phyloP scores from a whole-genome alignment of 169 alveolate genomes.

The Babesia divergens region DNA sequence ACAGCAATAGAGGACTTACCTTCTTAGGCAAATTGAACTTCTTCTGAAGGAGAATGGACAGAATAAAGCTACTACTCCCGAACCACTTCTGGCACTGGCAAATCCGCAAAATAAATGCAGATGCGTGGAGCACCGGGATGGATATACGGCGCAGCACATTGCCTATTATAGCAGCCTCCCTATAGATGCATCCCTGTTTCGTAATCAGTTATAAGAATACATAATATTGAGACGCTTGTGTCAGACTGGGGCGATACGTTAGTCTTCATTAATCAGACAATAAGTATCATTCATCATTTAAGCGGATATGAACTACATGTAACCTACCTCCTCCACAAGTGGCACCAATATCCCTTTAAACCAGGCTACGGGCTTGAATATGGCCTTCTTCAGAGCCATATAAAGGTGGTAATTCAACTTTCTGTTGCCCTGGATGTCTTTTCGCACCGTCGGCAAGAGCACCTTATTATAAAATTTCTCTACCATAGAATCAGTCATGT shows the following conservation, averaged over 20 bases:
- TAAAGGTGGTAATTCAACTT: conserved; percentile 90
- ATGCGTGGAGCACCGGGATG: conserved; percentile 88
- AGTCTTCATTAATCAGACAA: conserved; percentile 40
- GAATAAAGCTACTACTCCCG: conserved; percentile 84
- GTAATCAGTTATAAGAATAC: neutral
- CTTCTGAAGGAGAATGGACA: conserved; percentile 88
- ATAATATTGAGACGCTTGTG: neutral
- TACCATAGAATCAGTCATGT: conserved; percentile 78
- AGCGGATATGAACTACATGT: neutral
- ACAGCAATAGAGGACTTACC: conserved; percentile 70
- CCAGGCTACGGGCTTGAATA: conserved; percentile 95
- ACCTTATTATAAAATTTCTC: conserved; percentile 75
- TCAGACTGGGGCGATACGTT: conserved; percentile 83
- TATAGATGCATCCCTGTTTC: conserved; percentile 82
- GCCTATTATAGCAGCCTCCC: conserved; percentile 95
- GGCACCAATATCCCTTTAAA: conserved; percentile 93
- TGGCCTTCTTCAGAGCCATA: conserved; percentile 89
- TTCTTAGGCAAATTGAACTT: conserved; percentile 88
- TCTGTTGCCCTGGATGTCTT: conserved; percentile 79
- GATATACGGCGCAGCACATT: conserved; percentile 86
- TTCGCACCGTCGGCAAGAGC: conserved; percentile 84
- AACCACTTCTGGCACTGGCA: conserved; percentile 84
- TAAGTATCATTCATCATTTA: conserved; percentile 76
- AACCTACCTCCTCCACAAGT: conserved; percentile 81
- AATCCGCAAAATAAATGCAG: conserved; percentile 88